Evolutionary conservation across 176 grass and related monocot species (phyloP).

Genomic region (Rhipidocladum racemiflorum): DNA sequence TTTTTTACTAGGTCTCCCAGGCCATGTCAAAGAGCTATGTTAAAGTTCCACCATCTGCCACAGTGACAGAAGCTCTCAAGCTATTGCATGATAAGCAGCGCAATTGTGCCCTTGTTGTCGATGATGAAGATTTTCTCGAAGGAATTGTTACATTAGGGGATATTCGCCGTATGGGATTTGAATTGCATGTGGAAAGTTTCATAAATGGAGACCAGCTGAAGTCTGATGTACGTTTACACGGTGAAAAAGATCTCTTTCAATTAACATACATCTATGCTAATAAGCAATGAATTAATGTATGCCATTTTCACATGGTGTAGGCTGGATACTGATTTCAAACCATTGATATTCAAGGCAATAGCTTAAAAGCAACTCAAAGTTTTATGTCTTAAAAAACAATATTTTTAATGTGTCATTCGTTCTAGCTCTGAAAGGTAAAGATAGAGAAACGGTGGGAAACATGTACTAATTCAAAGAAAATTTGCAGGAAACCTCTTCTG

Average conservation of each 20-base stretch:
- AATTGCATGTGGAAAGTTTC: constrained; percentile 30
- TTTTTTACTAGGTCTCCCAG: constrained; percentile 63
- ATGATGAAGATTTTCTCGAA: constrained; percentile 85
- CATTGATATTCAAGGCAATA: background rate
- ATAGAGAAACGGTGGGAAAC: background rate
- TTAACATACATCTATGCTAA: background rate
- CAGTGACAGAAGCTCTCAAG: constrained; percentile 54
- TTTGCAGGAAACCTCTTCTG: constrained; percentile 65
- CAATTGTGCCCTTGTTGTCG: constrained; percentile 73
- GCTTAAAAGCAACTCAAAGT: background rate
- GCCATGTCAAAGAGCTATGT: constrained; percentile 90
- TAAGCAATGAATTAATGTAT: background rate
- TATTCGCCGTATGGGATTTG: constrained; percentile 60
- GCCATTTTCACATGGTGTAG: background rate
- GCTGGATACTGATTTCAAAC: background rate
- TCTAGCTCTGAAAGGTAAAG: background rate
- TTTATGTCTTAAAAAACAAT: background rate
- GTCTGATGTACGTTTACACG: constrained; percentile 58
- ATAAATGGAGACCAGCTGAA: constrained; percentile 33
- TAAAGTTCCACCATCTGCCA: constrained; percentile 56
- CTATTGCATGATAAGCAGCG: constrained; percentile 76
- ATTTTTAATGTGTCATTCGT: background rate
- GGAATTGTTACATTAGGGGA: constrained; percentile 91
- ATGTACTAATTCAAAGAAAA: constrained; percentile 3
- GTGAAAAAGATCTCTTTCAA: constrained; percentile 22